phyloP scores from a whole-genome alignment of 2,329 filamentous ascomycete species.

The Xylariaceae sp. region DNA sequence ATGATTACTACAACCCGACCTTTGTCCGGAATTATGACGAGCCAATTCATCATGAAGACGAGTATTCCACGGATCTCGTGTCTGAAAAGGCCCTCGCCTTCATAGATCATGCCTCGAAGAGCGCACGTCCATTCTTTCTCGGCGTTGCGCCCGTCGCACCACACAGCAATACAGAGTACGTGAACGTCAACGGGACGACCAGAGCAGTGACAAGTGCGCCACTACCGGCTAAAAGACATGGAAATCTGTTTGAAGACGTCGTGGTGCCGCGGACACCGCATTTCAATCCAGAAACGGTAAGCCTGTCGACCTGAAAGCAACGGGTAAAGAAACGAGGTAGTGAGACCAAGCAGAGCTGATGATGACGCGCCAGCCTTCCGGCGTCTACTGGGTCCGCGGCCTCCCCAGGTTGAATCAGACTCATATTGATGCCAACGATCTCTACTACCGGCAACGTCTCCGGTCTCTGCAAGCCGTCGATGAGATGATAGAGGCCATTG shows the following conservation, averaged over 20 bases:
- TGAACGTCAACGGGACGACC: slow-evolving; percentile 46
- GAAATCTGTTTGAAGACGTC: slow-evolving; percentile 63
- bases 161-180: slow-evolving; percentile 33
- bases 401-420: slow-evolving; percentile 48
- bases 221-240: slow-evolving; percentile 63
- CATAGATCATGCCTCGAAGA: slow-evolving; percentile 57
- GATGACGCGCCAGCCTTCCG: slow-evolving; percentile 34
- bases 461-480: slow-evolving; percentile 61
- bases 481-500: slow-evolving; percentile 57
- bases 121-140: slow-evolving; percentile 63
- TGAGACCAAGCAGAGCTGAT: slow-evolving; percentile 6
- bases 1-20: slow-evolving; percentile 66
- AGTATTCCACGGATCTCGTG: slow-evolving; percentile 62
- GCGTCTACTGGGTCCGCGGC: slow-evolving; percentile 52
- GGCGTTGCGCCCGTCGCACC: slow-evolving; percentile 66
- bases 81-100: slow-evolving; percentile 59
- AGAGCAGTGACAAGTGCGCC: slow-evolving; percentile 47
- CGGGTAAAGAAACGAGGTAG: neutral
- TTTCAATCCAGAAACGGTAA: slow-evolving; percentile 65
- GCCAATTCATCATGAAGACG: slow-evolving; percentile 60
- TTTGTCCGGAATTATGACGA: slow-evolving; percentile 62
- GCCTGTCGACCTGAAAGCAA: slow-evolving; percentile 32
- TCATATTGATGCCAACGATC: slow-evolving; percentile 55
- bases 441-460: slow-evolving; percentile 55
- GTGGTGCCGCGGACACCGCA: slow-evolving; percentile 66